phyloP scores from a whole-genome alignment of 768 basidiomycete species.

The Boletus tomentosulus region DNA sequence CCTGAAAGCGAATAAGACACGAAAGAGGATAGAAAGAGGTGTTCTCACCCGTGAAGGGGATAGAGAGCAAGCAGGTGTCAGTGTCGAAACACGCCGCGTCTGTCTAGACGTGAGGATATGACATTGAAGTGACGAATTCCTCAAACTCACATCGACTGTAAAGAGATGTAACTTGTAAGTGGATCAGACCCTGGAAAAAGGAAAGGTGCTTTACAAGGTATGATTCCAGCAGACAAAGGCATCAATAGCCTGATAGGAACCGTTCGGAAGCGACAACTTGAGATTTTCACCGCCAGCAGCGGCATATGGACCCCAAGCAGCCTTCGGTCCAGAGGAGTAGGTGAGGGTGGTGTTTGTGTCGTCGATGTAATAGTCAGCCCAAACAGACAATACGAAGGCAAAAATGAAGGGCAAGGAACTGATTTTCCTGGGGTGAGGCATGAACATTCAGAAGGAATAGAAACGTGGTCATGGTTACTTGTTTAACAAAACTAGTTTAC shows the following conservation, averaged over 20 bases:
- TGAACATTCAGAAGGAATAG: not conserved
- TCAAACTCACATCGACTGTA: conserved; percentile 17
- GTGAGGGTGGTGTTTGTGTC: conserved; percentile 22
- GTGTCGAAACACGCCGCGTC: conserved; percentile 20
- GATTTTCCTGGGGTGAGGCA: not conserved
- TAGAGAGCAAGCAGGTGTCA: conserved; percentile 14
- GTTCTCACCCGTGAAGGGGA: conserved; percentile 23
- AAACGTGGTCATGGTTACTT: not conserved
- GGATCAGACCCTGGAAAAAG: not conserved
- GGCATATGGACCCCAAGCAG: conserved; percentile 21
- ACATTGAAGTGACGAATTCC: not conserved
- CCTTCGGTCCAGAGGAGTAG: conserved; percentile 22
- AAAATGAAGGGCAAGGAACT: not conserved
- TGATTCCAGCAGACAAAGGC: conserved; percentile 23
- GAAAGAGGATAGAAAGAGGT: not conserved
- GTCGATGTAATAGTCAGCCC: conserved; percentile 23
- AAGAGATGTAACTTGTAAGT: conserved; percentile 3
- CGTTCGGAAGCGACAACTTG: conserved; percentile 16
- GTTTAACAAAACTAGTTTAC: not conserved
- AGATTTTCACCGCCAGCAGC: conserved; percentile 6
- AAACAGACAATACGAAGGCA: conserved; percentile 1
- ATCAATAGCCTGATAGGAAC: conserved; percentile 18
- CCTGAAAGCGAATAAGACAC: conserved; percentile 8
- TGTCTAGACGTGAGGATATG: conserved; percentile 2
- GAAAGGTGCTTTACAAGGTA: conserved; percentile 16